Evolutionary conservation across 371 early-diverging fungal species (phyloP).

Genomic region (Mortierella sp.): DNA sequence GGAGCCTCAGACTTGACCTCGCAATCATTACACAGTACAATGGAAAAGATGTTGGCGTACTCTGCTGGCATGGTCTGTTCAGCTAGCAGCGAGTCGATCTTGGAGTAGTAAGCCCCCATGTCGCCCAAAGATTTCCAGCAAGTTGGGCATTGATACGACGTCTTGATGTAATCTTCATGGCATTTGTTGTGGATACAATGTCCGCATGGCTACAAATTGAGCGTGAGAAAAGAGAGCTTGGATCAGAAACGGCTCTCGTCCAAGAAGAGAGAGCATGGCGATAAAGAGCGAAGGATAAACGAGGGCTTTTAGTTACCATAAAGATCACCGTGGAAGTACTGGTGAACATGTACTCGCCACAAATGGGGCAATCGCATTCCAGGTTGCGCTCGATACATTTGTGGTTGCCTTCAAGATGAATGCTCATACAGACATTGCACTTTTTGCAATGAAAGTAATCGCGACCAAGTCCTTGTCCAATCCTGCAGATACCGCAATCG

Average conservation of each 20-base stretch:
- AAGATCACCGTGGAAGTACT: conserved; percentile 83
- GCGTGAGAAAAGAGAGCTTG: neutral
- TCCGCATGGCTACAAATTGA: conserved; percentile 79
- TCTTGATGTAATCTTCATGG: conserved; percentile 83
- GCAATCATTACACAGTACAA: conserved; percentile 97
- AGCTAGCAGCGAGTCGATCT: conserved; percentile 85
- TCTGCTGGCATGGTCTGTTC: conserved; percentile 93
- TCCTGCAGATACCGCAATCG: conserved; percentile 93
- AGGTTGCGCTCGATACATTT: conserved; percentile 94
- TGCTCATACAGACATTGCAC: conserved; percentile 94
- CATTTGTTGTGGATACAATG: conserved; percentile 96
- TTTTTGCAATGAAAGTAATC: conserved; percentile 96
- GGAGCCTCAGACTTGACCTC: conserved; percentile 81
- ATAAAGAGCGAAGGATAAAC: neutral
- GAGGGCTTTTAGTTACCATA: conserved; percentile 68
- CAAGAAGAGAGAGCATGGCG: too few relatives aligned
- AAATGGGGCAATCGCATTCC: conserved; percentile 96
- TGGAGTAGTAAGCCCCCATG: conserved; percentile 83
- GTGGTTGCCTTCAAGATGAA: conserved; percentile 80
- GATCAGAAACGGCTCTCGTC: neutral
- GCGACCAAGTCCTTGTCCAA: conserved; percentile 80
- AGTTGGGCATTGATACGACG: conserved; percentile 96
- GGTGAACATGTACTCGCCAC: conserved; percentile 96
- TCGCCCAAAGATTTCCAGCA: conserved; percentile 94
- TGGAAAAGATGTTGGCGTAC: conserved; percentile 75